Base-by-base conservation (phyloP, 306 rosid species). In the Quercus bicolor region DNA sequence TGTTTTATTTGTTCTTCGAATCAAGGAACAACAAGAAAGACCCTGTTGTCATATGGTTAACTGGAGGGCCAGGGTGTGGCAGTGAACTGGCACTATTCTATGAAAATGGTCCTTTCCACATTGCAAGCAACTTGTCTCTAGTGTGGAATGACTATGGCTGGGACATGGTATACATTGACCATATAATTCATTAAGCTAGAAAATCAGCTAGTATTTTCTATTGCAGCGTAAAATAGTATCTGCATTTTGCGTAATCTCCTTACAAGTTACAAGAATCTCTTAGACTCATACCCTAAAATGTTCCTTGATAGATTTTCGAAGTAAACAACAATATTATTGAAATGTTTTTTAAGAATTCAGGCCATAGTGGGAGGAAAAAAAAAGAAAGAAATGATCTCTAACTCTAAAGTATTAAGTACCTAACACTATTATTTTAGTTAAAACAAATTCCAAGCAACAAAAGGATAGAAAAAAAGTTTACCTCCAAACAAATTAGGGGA, bases 1-100 rank as follows among this genome's bases (percentile, higher is more conserved):
- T 93, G 98, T 95, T 94, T 88, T 92, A 94, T 87, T 91, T 92
- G 45, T 92, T 92, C 90, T 94, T 94, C 53, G 98, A 94, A 84
- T 92, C 97, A n/a, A 56, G 98, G 75, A 88, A 6, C 57, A 91
- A 55, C 14, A 86, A 78, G 77, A 74, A 78, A 59, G 96, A 92
- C 52, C 97, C 97, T 0, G 80, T 94, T 31, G 97, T 94, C 26
- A 91, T 94, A 66, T 94, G 98, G 98, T 73, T 95, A 70, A 90
- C 93, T 5, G 99, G 98, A 83, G 99, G 98, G 34, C 99, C 98
- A 78, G 98, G 99, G 14, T 95, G 97, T n/a, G 84, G 99, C 79
- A 89, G 99, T 85, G 98, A 91, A 78, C 77, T 93, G 31, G 98
- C 98, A 78, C 57, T 95, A 89, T 95, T 95, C 68, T 90, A 88